A percentile compares a stretch with the other conserved stretches of the same genome.
Conservation (phyloP, 345 rosid genomes). For the Populus ilicifolia region DNA sequence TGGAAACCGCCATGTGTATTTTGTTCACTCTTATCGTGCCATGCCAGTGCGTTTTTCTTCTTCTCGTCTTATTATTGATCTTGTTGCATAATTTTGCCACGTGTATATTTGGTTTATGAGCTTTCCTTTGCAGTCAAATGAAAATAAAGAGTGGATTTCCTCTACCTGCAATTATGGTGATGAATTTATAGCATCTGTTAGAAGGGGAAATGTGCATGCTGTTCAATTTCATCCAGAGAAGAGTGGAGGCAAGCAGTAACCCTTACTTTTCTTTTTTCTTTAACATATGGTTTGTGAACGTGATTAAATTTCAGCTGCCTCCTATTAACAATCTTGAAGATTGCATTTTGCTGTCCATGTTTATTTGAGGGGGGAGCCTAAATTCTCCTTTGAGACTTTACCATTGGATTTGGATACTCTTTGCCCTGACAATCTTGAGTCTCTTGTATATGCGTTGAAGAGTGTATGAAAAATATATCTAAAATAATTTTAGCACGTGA, state of each 20-base stretch:
- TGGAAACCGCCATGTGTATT: slow-evolving; percentile 78
- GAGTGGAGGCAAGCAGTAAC: slow-evolving; percentile 71
- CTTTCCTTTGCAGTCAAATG: slow-evolving; percentile 46
- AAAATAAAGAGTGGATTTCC: slow-evolving; percentile 87
- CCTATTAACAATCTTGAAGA: neutral
- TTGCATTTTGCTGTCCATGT: neutral
- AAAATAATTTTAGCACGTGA: neutral
- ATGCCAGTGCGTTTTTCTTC: slow-evolving; percentile 50
- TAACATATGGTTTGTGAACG: neutral
- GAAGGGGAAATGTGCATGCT: slow-evolving; percentile 94
- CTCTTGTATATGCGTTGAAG: too few species aligned
- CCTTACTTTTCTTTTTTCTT: neutral
- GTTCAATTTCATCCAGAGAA: slow-evolving; percentile 98
- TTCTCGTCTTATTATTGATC: neutral
- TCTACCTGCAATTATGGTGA: slow-evolving; percentile 82
- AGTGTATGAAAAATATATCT: neutral
- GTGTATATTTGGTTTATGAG: slow-evolving; percentile 2
- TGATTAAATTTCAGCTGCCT: neutral
- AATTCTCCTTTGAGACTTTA: neutral
- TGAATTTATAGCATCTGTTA: slow-evolving; percentile 74
- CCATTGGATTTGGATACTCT: neutral
- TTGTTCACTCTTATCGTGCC: slow-evolving; percentile 96
- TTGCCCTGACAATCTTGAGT: neutral
- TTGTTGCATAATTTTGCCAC: neutral
- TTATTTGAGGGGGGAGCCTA: neutral